Evolutionary conservation across 1,284 basidiomycete genomes (phyloP).

Genomic region (Moniliophthora roreri): DNA sequence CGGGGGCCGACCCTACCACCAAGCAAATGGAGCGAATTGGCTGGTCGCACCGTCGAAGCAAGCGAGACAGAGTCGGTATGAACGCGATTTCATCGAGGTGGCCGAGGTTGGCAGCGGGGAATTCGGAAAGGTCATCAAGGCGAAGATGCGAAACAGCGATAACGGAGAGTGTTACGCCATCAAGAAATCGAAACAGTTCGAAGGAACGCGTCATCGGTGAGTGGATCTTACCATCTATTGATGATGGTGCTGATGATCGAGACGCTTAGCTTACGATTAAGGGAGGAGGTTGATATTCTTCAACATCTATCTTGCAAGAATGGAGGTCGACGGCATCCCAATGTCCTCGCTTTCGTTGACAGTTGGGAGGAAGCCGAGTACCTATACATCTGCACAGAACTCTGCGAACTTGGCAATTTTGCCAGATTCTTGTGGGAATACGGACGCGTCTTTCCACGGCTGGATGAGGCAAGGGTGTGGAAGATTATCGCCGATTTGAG

Average conservation of each 20-base stretch:
- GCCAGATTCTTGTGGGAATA: constrained; percentile 93
- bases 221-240: constrained; percentile 27
- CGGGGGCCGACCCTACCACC: constrained; percentile 16
- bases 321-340: constrained; percentile 52
- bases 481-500: constrained; percentile 93
- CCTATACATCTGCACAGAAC: constrained; percentile 92
- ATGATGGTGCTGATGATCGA: constrained; percentile 21
- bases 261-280: constrained; percentile 70
- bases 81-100: constrained; percentile 77
- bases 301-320: constrained; percentile 63
- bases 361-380: constrained; percentile 96
- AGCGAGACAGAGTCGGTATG: constrained; percentile 64
- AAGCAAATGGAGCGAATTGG: constrained; percentile 16
- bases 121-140: constrained; percentile 94
- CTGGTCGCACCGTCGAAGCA: constrained; percentile 35
- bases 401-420: constrained; percentile 92
- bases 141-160: constrained; percentile 62
- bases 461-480: constrained; percentile 96
- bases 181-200: constrained; percentile 93
- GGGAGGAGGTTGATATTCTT: constrained; percentile 95
- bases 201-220: constrained; percentile 89
- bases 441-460: constrained; percentile 77
- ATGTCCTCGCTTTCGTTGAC: constrained; percentile 90
- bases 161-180: constrained; percentile 76
- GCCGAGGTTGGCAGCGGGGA: constrained; percentile 90